Evolutionary conservation across 1,284 basidiomycete species (phyloP), one percentile per base, ranked within the genome.

Genomic region (Meira nashicola): DNA sequence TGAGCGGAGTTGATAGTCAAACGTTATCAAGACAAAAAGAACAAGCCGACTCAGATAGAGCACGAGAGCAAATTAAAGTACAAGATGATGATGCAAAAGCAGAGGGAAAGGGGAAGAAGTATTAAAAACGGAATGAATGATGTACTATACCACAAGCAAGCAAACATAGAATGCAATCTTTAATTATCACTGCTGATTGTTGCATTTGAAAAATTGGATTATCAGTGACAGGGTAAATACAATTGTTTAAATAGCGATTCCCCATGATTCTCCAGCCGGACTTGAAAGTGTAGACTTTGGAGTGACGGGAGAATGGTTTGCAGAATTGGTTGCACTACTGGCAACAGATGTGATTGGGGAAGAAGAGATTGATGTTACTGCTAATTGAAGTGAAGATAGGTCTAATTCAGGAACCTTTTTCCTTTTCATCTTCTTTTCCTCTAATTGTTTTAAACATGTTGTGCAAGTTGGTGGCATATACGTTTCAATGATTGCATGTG

Each of bases 1-100:
- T 63, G 9, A 60, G 65, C n/a, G 70, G 70, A 5, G 43, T 70
- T 53, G 58, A 67, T 19, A 66, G 68, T 39, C 67, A 70, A 43
- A 62, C 61, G 10, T 60, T 59, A 21, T 58, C 60, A 19, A 54
- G 62, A 17, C 17, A 48, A 48, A 67, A 64, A 49, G 60, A 69
- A 43, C 60, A 62, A n/a, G 55, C 66, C 40, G 67, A 59, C 11
- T 37, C 63, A 37, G 58, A 58, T 38, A 40, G 58, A 33, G 66
- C 66, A 17, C 57, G 53, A 43, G 49, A 62, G 21, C 63, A 64
- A 8, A 40, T 67, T 44, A 53, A 62, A 49, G 54, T 58, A 23
- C 65, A 67, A 21, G 44, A 54, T 39, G 21, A 15, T 37, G 51
- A 44, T 33, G 28, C 28, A 25, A 50, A 25, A 17, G 47, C 15